Evolutionary conservation across 306 rosid genomes (phyloP), one percentile per base, ranked within the genome.

Genomic region (Lathyrus oleraceus): DNA sequence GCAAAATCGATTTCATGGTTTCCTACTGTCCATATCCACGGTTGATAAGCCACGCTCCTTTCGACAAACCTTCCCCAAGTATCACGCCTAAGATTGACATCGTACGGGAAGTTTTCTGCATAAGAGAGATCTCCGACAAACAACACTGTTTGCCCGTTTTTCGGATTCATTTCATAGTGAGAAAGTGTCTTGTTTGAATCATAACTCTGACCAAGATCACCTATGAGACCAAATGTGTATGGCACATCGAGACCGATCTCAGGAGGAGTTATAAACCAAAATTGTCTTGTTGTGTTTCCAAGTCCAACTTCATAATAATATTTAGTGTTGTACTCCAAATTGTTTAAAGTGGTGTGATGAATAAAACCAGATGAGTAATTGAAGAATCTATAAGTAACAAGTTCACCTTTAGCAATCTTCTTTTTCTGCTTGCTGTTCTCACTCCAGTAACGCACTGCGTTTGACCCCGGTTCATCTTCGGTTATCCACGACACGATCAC

Each of bases 11-110:
- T 39, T 77, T 90, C 98, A 75, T 93, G 97, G 79, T 93, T 93
- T 42, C 97, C 98, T 45, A 89, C 84, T 5, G 97, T 90, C 96
- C 98, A 93, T 75, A 93, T 88, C 98, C 98, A 93, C 11, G 98
- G 97, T 71, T 93, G 97, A 88, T 88, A 93, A 61, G 98, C 98
- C 73, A 4, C 39, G 49, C 94, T 88, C 82, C 98, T 87, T 89
- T 93, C 97, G 4, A 45, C 10, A 8, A 90, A 90, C 69, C 97
- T 88, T 82, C 89, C 96, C 97, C 96, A 88, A 52, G 91, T 76
- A 83, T 93, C 94, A 94, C 98, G 88, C 68, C 91, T 81, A 30
- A 13, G 74, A 52, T 93, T 90, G 52, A 87, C 91, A 21, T 90
- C 88, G 78, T 86, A 73, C 6, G 91, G 85, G 72, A 85, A 83